phyloP scores from a whole-genome alignment of 176 grass and related monocot species.

The Eleusine coracana region DNA sequence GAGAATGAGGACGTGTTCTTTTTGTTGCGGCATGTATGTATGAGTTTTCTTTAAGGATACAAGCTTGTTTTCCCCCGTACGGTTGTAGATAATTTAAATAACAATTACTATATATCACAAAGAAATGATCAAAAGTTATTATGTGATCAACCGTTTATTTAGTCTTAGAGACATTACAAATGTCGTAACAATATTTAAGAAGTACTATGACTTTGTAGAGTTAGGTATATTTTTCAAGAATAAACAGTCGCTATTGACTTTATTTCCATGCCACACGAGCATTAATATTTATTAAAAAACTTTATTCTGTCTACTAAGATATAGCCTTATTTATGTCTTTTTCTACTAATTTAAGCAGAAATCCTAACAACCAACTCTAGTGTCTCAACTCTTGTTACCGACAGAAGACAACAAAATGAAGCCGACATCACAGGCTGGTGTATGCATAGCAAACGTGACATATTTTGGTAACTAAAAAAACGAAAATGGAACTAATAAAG shows the following conservation, averaged over 20 bases:
- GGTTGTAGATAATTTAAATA: background rate
- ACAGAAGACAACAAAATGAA: background rate
- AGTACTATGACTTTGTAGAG: too few relatives aligned
- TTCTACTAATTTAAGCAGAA: too few relatives aligned
- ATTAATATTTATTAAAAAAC: too few relatives aligned
- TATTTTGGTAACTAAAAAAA: slow-evolving; percentile 25
- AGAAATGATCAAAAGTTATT: background rate
- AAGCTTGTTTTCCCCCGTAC: background rate
- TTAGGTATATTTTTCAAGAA: too few relatives aligned
- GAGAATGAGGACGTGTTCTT: too few relatives aligned
- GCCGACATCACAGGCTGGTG: background rate
- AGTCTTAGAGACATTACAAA: too few relatives aligned
- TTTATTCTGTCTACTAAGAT: too few relatives aligned
- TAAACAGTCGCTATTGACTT: too few relatives aligned
- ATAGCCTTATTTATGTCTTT: too few relatives aligned
- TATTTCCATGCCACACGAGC: too few relatives aligned
- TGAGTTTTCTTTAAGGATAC: background rate
- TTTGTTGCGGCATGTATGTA: background rate
- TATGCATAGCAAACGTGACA: slow-evolving; percentile 20
- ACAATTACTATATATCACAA: background rate
- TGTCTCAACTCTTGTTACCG: too few relatives aligned
- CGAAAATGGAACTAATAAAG: background rate
- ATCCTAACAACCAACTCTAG: background rate
- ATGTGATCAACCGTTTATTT: background rate
- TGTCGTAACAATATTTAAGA: too few relatives aligned